Evolutionary conservation across 495 filamentous ascomycete genomes (phyloP).

Genomic region (Lasiosphaeriaceae sp.): DNA sequence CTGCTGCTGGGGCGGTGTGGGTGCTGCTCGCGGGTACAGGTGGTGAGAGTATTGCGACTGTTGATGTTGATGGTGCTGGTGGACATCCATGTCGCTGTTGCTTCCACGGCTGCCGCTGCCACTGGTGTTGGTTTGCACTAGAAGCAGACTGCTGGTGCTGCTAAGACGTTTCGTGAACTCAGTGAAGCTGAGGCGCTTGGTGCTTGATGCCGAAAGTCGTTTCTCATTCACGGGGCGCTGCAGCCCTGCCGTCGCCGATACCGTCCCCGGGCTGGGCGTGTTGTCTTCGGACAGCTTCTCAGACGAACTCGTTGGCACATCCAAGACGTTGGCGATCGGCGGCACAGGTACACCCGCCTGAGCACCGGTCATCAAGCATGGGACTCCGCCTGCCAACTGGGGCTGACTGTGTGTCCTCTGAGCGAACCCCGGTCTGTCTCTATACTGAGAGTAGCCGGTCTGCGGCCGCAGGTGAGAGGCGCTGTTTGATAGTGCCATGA

Average conservation of each 20-base stretch:
- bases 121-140: slow-evolving; percentile 50
- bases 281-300: slow-evolving; percentile 11
- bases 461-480: slow-evolving; percentile 36
- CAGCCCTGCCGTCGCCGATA: slow-evolving; percentile 10
- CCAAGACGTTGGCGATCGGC: neutral
- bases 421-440: slow-evolving; percentile 31
- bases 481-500: slow-evolving; percentile 29
- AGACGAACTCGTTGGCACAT: neutral
- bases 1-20: slow-evolving; percentile 8
- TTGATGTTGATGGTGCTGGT: slow-evolving; percentile 19
- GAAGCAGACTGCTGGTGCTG: slow-evolving; percentile 48
- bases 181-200: slow-evolving; percentile 48
- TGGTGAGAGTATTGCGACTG: slow-evolving; percentile 20
- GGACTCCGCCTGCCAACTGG: slow-evolving; percentile 29
- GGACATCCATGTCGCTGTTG: slow-evolving; percentile 35
- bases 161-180: slow-evolving; percentile 53
- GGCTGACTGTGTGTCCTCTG: slow-evolving; percentile 45
- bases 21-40: slow-evolving; percentile 20
- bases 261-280: slow-evolving; percentile 16
- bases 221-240: slow-evolving; percentile 31
- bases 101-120: slow-evolving; percentile 45
- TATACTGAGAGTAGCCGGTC: slow-evolving; percentile 38
- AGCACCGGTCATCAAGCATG: slow-evolving; percentile 8
- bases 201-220: slow-evolving; percentile 41
- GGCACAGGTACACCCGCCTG: neutral